Conservation (phyloP, 257 asterid species). For the Nicotiana attenuata region DNA sequence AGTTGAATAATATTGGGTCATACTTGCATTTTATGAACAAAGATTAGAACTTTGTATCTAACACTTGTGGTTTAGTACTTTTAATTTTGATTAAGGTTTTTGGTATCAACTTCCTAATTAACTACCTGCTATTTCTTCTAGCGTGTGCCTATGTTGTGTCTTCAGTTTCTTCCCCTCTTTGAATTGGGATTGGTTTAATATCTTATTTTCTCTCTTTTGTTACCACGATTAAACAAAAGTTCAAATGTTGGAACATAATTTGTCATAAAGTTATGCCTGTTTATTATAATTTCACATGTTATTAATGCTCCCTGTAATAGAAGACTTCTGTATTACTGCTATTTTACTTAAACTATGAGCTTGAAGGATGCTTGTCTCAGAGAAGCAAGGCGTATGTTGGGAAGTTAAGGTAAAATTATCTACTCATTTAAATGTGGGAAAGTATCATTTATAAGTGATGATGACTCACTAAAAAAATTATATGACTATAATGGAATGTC, state of each 20-base stretch:
- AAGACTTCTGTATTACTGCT: no score
- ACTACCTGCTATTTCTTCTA: neutral
- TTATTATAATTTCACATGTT: no score
- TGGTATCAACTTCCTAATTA: neutral
- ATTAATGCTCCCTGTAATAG: no score
- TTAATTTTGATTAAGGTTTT: no score
- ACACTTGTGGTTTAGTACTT: neutral
- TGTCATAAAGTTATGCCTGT: neutral
- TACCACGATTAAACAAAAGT: neutral
- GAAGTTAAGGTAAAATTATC: no score
- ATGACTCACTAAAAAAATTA: no score
- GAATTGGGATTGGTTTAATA: neutral
- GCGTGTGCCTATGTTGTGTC: neutral
- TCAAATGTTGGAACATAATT: neutral
- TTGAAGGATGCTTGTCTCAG: no score
- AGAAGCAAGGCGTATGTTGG: no score
- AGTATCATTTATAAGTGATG: constrained; percentile 35
- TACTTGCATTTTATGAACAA: neutral
- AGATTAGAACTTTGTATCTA: neutral
- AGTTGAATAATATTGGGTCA: neutral
- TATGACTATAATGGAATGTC: no score
- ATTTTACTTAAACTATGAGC: no score
- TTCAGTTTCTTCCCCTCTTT: neutral
- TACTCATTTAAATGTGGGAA: constrained; percentile 64
- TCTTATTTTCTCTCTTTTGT: constrained; percentile 7